Evolutionary conservation across 768 basidiomycete species (phyloP).

Genomic region (Gymnopilus junonius): DNA sequence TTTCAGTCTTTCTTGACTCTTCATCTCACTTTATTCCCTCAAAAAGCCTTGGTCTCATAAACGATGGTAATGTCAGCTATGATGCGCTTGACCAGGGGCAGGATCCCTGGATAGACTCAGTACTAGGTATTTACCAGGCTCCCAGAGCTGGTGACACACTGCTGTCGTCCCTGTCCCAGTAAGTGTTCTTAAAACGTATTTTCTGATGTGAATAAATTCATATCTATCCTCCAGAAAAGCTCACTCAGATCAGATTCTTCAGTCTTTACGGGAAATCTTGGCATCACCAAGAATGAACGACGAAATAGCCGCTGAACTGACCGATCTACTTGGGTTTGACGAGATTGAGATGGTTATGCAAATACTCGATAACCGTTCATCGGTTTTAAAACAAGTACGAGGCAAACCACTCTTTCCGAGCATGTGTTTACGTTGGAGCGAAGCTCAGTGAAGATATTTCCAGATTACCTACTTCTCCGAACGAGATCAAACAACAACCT

Average conservation of each 20-base stretch:
- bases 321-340: constrained; percentile 84
- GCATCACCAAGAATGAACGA: constrained; percentile 61
- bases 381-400: constrained; percentile 54
- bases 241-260: constrained; percentile 13
- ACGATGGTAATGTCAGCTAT: neutral
- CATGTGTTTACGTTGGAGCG: constrained; percentile 10
- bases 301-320: constrained; percentile 76
- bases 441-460: constrained; percentile 13
- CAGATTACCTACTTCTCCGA: neutral
- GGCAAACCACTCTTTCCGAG: neutral
- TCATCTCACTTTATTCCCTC: neutral
- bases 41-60: neutral
- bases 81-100: constrained; percentile 9
- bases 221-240: constrained; percentile 9
- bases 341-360: constrained; percentile 79
- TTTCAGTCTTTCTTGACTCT: neutral
- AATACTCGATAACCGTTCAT: constrained; percentile 61
- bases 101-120: constrained; percentile 17
- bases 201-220: neutral
- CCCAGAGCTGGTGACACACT: neutral
- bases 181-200: neutral
- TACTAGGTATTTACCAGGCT: constrained; percentile 12
- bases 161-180: constrained; percentile 16
- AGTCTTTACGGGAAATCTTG: constrained; percentile 35
- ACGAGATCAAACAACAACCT: neutral